Evolutionary conservation across 208 protist genomes (phyloP), one percentile per base, ranked within the genome.

Genomic region (Sergeia podlipaevii): DNA sequence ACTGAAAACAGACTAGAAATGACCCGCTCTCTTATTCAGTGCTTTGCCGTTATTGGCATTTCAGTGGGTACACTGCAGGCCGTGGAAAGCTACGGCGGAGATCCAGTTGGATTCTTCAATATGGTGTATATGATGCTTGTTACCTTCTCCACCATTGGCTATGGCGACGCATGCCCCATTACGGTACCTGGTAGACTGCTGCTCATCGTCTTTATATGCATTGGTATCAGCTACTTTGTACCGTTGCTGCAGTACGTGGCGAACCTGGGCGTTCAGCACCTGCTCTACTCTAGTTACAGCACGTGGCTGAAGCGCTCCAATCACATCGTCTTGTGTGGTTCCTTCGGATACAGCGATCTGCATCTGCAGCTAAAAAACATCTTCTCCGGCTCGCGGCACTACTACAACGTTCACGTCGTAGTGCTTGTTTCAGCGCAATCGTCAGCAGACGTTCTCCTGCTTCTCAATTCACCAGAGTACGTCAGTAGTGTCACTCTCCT

Each of bases 61-160:
- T 63, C 60, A n/a, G 67, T 74, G 4, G 67, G 67, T 28, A 48
- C 64, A 20, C 55, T 68, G 41, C 67, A 74, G 36, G 67, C 67
- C 23, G 60, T 74, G 1, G 67, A 74, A 33, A 67, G 44, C n/a
- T 74, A 63, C 29, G 63, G 55, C 51, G 66, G 66, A 17, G 45
- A 74, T 45, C 67, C 59, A 7, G 39, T 74, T 2, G 67, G 69
- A 47, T 74, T 60, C 55, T 74, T 69, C 44, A 52, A 60, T 37
- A 63, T 60, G 46, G 46, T 58, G 17, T 74, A 74, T 51, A 68
- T 74, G 54, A 74, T 74, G 67, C 21, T 74, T 30, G 34, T 74
- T 6, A 41, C 58, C 53, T 74, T 74, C 49, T 74, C 67, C 18
- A 51, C 67, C 43, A 69, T 74, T 60, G 61, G 68, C 17, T 69